Percentiles rank a stretch among this genome's conserved stretches.
Evolutionary conservation across 352 stramenopile genomes (phyloP).

Genomic region (Pythium pectinolyticum): DNA sequence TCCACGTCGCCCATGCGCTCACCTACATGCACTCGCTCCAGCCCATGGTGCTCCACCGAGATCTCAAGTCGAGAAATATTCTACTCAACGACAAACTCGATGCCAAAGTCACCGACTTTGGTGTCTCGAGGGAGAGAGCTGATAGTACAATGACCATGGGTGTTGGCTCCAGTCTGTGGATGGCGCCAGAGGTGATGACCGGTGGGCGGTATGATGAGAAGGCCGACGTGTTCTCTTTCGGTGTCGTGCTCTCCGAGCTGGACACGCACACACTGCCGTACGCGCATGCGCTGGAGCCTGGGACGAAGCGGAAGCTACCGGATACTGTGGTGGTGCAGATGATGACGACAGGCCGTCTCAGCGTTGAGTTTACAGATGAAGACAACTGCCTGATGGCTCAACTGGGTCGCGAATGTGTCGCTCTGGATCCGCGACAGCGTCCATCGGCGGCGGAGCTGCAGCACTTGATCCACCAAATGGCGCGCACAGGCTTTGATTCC

Average conservation of each 20-base stretch:
- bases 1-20: constrained; percentile 19
- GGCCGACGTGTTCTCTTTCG: constrained; percentile 41
- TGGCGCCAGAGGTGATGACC: constrained; percentile 35
- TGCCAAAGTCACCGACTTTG: constrained; percentile 24
- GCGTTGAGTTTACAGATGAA: constrained; percentile 17
- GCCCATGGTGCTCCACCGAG: constrained; percentile 11
- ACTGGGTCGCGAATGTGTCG: constrained; percentile 14
- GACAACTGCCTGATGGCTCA: neutral
- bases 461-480: constrained; percentile 20
- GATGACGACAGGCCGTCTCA: constrained; percentile 10
- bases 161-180: constrained; percentile 29
- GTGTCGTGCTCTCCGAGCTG: constrained; percentile 54
- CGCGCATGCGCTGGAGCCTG: constrained; percentile 10
- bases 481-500: neutral
- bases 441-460: constrained; percentile 16
- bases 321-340: constrained; percentile 19
- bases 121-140: constrained; percentile 13
- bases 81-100: constrained; percentile 13
- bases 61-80: constrained; percentile 22
- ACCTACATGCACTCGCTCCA: constrained; percentile 19
- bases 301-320: constrained; percentile 14
- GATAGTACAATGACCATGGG: constrained; percentile 19
- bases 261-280: constrained; percentile 58
- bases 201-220: constrained; percentile 25
- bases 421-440: constrained; percentile 14